These are phyloP conservation scores for Starmerella apis DNA, from an alignment of 805 yeast genomes.

Conservation along the genomic window DNA sequence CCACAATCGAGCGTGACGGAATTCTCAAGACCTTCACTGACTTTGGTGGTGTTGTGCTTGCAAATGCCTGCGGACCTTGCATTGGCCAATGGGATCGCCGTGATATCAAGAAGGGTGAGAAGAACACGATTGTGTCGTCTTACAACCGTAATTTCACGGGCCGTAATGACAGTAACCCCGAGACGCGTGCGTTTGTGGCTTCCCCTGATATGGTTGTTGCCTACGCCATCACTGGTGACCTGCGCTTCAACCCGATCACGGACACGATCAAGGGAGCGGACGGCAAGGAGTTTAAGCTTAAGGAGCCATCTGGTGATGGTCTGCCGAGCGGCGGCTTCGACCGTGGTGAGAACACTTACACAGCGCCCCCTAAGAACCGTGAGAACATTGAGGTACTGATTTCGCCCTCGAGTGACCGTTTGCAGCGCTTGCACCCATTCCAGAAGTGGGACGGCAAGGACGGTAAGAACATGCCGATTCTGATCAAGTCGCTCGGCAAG, in stretches of 20 bases:
- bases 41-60: conserved; percentile 87
- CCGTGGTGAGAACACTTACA: conserved; percentile 88
- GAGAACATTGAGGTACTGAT: conserved; percentile 60
- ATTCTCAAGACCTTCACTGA: conserved; percentile 77
- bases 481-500: conserved; percentile 93
- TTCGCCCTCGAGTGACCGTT: conserved; percentile 87
- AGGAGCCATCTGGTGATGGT: conserved; percentile 83
- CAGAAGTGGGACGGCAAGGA: conserved; percentile 95
- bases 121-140: conserved; percentile 92
- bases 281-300: conserved; percentile 81
- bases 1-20: conserved; percentile 95
- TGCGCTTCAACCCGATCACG: conserved; percentile 90
- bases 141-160: conserved; percentile 97
- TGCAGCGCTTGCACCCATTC: conserved; percentile 89
- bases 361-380: conserved; percentile 92
- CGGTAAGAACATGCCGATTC: conserved; percentile 76
- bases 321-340: conserved; percentile 86
- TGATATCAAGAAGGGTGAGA: conserved; percentile 84
- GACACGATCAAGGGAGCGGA: conserved; percentile 78
- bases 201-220: conserved; percentile 96
- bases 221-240: conserved; percentile 90
- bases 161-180: conserved; percentile 97
- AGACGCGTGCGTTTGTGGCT: conserved; percentile 92
- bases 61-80: conserved; percentile 99
- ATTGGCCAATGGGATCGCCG: conserved; percentile 98